Evolutionary conservation across 768 basidiomycete genomes (phyloP), one percentile per base, ranked within the genome.

Genomic region (Collybiopsis confluens): DNA sequence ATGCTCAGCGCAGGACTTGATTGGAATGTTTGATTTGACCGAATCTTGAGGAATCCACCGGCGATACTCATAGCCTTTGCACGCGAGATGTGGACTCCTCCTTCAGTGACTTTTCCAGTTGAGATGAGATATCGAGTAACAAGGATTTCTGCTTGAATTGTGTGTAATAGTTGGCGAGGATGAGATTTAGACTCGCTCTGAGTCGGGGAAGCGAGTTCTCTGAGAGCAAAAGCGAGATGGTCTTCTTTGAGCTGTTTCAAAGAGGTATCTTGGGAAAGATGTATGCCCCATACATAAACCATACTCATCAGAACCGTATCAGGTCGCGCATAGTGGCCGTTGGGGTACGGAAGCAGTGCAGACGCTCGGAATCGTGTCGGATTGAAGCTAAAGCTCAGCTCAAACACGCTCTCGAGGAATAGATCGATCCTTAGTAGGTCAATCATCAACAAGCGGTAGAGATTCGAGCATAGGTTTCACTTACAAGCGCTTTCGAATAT

Each of bases 341-440:
- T 71, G 2, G 76, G 70, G 45, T 75, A 73, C 1, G 72, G 65
- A 13, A 85, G 71, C 45, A 86, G 72, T 8, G 71, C 67, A 2
- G 73, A 65, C 36, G 71, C 69, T 38, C 76, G 76, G 57, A 85
- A 77, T 33, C 81, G 74, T 7, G 72, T 54, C 4, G 66, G 61
- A 54, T 74, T 66, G 52, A 91, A 77, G 65, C 88, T 90, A 61
- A 89, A 82, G 4, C 85, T 85, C 52, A 88, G 74, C 59, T 83
- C 76, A 36, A 71, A n/a, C n/a, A n/a, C n/a, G n/a, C n/a, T n/a
- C n/a, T n/a, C n/a, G n/a, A n/a, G n/a, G n/a, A n/a, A n/a, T n/a
- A n/a, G n/a, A n/a, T n/a, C n/a, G n/a, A n/a, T n/a, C n/a, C n/a
- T n/a, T n/a, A n/a, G n/a, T n/a, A n/a, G n/a, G n/a, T n/a, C n/a